Evolutionary conservation across 2,329 filamentous ascomycete genomes (phyloP), one percentile per base, ranked within the genome.

Genomic region (Piedraia hortae): DNA sequence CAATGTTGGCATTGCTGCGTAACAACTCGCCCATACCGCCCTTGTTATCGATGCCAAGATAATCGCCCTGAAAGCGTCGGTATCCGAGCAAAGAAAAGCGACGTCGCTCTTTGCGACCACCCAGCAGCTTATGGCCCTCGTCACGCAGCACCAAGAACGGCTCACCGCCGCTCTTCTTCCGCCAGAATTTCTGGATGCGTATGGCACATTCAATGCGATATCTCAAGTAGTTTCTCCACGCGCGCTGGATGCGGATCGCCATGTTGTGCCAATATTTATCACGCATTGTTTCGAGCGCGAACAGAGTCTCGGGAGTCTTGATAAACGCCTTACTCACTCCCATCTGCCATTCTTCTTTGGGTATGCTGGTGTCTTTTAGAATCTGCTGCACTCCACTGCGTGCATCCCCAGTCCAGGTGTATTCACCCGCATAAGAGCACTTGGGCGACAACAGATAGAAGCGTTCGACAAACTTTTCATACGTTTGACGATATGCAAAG

Each of bases 221-320:
- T 4, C 82, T 68, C 18, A 93, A 59, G 40, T 91, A 93, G 23
- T 88, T 89, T 36, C 85, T 64, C 85, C 85, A 97, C 40, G 89
- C 85, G 34, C 85, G 64, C 50, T 97, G 85, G 27, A 97, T 93
- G 27, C 85, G 66, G 28, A 82, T 89, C 3, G 85, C 85, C 85
- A 97, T 93, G 49, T 93, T 97, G 47, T 93, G 82, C 82, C 82
- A 93, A 48, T 93, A 97, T 25, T 75, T 61, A 43, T 97, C 85
- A 41, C 85, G 65, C 82, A 97, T 93, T 26, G 88, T 80, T 46
- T 97, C 85, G 6, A 97, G 54, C 2, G 85, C 85, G 40, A 97
- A 97, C 2, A 97, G 53, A 0, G 85, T 97, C 47, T 97, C 85
- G 1, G 85, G 85, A 0, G 85, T 80, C 48, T 97, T 93, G 53